Evolutionary conservation across 2,329 filamentous ascomycete species (phyloP).

Genomic region (Aspergillaceae sp.): DNA sequence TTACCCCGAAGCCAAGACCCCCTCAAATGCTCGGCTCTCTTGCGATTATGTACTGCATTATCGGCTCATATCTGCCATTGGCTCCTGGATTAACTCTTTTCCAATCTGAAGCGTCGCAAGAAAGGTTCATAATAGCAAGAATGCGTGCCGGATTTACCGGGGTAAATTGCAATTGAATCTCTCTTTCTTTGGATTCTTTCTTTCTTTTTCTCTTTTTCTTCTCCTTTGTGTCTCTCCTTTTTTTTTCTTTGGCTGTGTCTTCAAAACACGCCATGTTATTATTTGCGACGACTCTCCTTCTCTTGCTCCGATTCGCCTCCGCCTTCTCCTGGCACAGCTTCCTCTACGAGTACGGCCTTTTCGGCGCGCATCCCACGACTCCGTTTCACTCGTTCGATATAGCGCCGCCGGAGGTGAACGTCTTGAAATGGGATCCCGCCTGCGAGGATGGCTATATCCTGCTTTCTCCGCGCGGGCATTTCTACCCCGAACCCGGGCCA

Average conservation of each 20-base stretch:
- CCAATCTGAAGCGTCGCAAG: neutral
- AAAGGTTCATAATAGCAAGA: neutral
- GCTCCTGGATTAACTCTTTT: neutral
- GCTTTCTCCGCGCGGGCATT: constrained; percentile 27
- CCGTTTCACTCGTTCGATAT: constrained; percentile 7
- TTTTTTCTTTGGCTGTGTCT: neutral
- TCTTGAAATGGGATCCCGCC: constrained; percentile 10
- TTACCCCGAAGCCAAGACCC: neutral
- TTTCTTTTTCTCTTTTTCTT: neutral
- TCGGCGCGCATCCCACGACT: constrained; percentile 6
- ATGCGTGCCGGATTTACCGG: neutral
- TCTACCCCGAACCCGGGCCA: constrained; percentile 28
- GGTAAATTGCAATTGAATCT: too few species aligned
- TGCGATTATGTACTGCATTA: neutral
- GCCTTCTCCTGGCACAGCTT: constrained; percentile 9
- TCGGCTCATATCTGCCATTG: neutral
- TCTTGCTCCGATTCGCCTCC: neutral
- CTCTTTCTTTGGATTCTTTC: neutral
- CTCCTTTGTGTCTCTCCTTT: neutral
- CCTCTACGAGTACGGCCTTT: constrained; percentile 9
- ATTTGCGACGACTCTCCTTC: neutral
- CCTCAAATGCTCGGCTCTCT: neutral
- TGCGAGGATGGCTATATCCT: constrained; percentile 34
- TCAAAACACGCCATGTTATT: neutral
- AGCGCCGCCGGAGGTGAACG: constrained; percentile 6